Conservation (phyloP, 768 basidiomycete species). For the Mycena sanguinolenta region DNA sequence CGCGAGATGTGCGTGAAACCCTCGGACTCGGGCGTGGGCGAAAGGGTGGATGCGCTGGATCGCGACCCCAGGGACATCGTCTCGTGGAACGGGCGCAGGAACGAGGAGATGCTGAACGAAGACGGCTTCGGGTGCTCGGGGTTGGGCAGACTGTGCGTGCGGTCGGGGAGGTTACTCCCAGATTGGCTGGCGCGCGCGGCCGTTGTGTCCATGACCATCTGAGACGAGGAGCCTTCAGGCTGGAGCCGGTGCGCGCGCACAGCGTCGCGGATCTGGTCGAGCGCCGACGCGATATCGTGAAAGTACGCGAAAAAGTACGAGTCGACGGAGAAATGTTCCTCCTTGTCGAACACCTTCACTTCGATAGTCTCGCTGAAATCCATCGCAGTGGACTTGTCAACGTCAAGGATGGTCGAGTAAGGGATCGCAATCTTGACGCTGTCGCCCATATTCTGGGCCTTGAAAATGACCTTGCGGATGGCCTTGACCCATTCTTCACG, state of each 20-base stretch:
- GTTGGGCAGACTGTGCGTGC: slow-evolving; percentile 52
- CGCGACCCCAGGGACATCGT: slow-evolving; percentile 49
- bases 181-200: slow-evolving; percentile 53
- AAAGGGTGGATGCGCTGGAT: slow-evolving; percentile 46
- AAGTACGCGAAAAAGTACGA: slow-evolving; percentile 98
- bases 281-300: slow-evolving; percentile 79
- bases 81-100: slow-evolving; percentile 80
- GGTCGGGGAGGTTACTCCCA: slow-evolving; percentile 50
- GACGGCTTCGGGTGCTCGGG: slow-evolving; percentile 53
- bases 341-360: slow-evolving; percentile 89
- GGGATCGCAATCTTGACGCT: slow-evolving; percentile 98
- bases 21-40: slow-evolving; percentile 55
- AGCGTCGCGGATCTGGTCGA: slow-evolving; percentile 85
- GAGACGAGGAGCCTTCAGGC: slow-evolving; percentile 49
- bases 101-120: slow-evolving; percentile 72
- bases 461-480: slow-evolving; percentile 93
- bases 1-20: slow-evolving; percentile 82
- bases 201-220: slow-evolving; percentile 73
- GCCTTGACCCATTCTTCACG: slow-evolving; percentile 97
- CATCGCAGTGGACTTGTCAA: slow-evolving; percentile 89
- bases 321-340: slow-evolving; percentile 82
- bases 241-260: slow-evolving; percentile 69
- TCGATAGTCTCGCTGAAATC: slow-evolving; percentile 98
- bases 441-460: slow-evolving; percentile 96
- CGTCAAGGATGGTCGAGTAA: slow-evolving; percentile 88